Evolutionary conservation across 129 eudicot genomes (phyloP).

Genomic region (Daucus carota): DNA sequence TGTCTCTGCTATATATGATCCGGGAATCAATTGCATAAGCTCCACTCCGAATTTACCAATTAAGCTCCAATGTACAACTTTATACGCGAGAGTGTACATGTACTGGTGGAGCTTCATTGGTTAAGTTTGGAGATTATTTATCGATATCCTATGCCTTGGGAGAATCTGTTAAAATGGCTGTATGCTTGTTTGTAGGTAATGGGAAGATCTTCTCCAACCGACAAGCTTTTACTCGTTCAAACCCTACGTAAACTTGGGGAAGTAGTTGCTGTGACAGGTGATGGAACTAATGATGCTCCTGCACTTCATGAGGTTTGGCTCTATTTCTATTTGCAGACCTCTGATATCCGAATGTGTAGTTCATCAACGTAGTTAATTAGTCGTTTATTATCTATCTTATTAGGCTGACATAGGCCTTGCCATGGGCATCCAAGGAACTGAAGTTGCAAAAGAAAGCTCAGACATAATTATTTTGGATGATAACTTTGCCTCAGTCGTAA

Average conservation of each 20-base stretch:
- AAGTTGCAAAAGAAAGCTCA: conserved; percentile 97
- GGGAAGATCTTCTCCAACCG: conserved; percentile 98
- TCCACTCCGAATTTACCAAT: neutral
- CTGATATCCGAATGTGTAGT: neutral
- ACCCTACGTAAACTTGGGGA: conserved; percentile 76
- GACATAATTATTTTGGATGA: conserved; percentile 92
- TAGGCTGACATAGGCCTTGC: conserved; percentile 96
- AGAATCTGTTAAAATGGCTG: neutral
- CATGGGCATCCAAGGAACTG: conserved; percentile 98
- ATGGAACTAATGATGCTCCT: conserved; percentile 98
- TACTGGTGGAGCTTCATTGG: neutral
- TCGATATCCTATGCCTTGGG: neutral
- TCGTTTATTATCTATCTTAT: conserved; percentile 10
- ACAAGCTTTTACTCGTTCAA: conserved; percentile 90
- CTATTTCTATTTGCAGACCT: neutral
- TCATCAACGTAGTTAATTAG: neutral
- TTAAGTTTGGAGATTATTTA: neutral
- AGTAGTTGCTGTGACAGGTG: conserved; percentile 97
- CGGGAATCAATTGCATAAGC: neutral
- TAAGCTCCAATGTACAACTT: neutral
- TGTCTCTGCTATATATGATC: neutral
- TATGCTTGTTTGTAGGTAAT: conserved; percentile 46
- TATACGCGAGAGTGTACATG: neutral
- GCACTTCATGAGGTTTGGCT: conserved; percentile 87
- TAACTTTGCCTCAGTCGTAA: conserved; percentile 90